Evolutionary conservation across 106 monocot genomes (phyloP).

Genomic region (Apostasia ramifera): DNA sequence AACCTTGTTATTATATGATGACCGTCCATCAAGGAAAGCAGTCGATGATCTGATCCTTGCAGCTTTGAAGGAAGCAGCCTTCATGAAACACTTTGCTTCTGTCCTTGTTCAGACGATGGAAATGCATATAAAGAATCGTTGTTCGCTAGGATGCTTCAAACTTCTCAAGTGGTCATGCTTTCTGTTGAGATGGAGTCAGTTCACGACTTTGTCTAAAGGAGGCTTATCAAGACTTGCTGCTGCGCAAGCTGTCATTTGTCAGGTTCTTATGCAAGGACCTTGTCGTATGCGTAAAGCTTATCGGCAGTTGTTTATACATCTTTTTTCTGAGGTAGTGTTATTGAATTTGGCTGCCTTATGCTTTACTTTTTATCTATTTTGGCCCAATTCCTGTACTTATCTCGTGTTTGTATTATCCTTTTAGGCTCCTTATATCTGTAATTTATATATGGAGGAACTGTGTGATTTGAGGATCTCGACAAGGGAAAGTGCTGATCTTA

Average conservation of each 20-base stretch:
- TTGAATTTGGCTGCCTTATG: neutral
- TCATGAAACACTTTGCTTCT: constrained; percentile 81
- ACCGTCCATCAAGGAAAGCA: constrained; percentile 73
- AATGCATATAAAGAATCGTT: constrained; percentile 44
- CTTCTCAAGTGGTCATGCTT: constrained; percentile 89
- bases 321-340: constrained; percentile 63
- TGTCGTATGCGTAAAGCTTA: constrained; percentile 46
- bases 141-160: constrained; percentile 48
- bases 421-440: constrained; percentile 65
- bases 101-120: constrained; percentile 81
- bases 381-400: neutral
- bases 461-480: constrained; percentile 60
- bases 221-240: constrained; percentile 67
- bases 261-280: constrained; percentile 44
- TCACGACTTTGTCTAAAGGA: constrained; percentile 56
- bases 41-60: constrained; percentile 78
- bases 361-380: neutral
- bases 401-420: constrained; percentile 7
- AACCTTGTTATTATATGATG: constrained; percentile 73
- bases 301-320: constrained; percentile 46
- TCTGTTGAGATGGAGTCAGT: constrained; percentile 72
- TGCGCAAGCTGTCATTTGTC: constrained; percentile 58
- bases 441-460: constrained; percentile 76
- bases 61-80: constrained; percentile 42
- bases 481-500: constrained; percentile 49